phyloP scores from a whole-genome alignment of 306 rosid genomes.

The Cercis canadensis region DNA sequence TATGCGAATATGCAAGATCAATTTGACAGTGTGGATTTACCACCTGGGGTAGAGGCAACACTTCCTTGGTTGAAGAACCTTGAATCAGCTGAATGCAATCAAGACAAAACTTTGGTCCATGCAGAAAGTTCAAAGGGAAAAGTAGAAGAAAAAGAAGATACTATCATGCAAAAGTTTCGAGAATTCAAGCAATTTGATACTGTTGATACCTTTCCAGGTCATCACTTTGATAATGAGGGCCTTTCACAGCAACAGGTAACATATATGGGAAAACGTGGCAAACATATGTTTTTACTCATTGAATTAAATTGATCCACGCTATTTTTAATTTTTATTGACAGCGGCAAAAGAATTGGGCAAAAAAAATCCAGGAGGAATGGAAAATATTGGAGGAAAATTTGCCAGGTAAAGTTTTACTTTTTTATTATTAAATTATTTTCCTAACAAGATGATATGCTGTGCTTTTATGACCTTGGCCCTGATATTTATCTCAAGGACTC shows the following conservation, averaged over 20 bases:
- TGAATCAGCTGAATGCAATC: constrained; percentile 41
- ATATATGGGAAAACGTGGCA: constrained; percentile 3
- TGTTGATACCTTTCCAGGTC: constrained; percentile 66
- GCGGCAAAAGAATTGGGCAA: constrained; percentile 76
- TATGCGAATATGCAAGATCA: constrained; percentile 59
- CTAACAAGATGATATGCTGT: too few species aligned
- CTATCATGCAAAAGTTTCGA: constrained; percentile 31
- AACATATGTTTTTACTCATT: constrained; percentile 20
- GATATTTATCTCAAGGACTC: constrained; percentile 18
- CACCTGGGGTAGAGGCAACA: constrained; percentile 80
- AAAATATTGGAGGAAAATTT: constrained; percentile 70
- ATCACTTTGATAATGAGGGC: constrained; percentile 51
- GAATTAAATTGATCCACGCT: constrained; percentile 25
- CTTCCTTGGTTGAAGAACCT: constrained; percentile 73
- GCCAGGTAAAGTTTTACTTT: constrained; percentile 61
- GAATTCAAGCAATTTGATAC: constrained; percentile 68
- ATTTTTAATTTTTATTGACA: constrained; percentile 29
- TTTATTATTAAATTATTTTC: too few species aligned
- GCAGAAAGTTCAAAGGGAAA: constrained; percentile 53
- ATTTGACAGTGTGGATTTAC: constrained; percentile 79
- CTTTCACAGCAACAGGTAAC: constrained; percentile 55
- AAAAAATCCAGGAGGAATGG: constrained; percentile 85
- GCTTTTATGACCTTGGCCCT: too few species aligned
- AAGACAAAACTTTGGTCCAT: constrained; percentile 27
- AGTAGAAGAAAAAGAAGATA: constrained; percentile 33